Conservation (phyloP, 2,329 filamentous ascomycete genomes). For the Alternaria arbusti region DNA sequence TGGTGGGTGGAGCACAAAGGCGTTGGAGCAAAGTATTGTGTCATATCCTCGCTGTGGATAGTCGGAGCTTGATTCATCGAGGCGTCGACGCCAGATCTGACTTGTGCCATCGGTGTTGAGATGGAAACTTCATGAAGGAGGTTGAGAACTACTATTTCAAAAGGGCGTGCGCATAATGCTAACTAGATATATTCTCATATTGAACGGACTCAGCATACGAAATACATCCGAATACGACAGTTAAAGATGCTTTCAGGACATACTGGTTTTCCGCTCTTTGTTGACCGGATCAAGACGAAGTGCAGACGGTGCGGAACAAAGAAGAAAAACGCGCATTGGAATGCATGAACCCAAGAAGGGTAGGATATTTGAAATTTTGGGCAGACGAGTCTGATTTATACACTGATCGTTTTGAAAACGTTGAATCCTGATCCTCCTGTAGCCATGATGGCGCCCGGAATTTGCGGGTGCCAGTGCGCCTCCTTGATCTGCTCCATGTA, state of each 20-base stretch:
- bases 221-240: neutral
- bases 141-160: neutral
- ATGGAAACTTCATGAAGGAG: too few relatives aligned
- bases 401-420: slow-evolving; percentile 51
- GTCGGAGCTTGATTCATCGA: too few relatives aligned
- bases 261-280: slow-evolving; percentile 9
- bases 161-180: neutral
- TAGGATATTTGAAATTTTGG: neutral
- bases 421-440: slow-evolving; percentile 87
- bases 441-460: slow-evolving; percentile 85
- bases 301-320: slow-evolving; percentile 19
- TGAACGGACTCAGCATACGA: neutral
- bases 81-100: neutral
- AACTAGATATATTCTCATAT: neutral
- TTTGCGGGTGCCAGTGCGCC: slow-evolving; percentile 96
- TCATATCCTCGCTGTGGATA: neutral
- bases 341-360: neutral
- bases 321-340: neutral
- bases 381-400: slow-evolving; percentile 26
- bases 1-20: neutral
- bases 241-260: neutral
- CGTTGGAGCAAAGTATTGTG: neutral
- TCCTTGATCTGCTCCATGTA: slow-evolving; percentile 96
- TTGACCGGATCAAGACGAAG: slow-evolving; percentile 11
- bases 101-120: neutral